Percentiles rank a stretch among this genome's conserved stretches.
Evolutionary conservation across 306 rosid species (phyloP).

Genomic region (Pyrus communis): DNA sequence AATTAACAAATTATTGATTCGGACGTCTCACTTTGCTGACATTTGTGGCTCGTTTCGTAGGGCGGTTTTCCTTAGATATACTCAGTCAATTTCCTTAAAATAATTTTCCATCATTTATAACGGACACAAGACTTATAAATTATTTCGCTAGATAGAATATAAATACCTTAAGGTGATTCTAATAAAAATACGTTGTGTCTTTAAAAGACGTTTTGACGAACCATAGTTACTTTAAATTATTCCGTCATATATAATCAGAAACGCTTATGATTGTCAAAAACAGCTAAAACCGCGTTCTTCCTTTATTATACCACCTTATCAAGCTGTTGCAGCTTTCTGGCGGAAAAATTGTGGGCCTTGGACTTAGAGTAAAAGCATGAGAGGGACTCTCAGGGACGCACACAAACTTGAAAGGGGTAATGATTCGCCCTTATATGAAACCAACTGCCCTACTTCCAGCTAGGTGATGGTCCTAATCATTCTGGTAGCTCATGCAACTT

Average conservation of each 20-base stretch:
- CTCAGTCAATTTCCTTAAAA: background rate
- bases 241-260: fast-evolving
- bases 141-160: too few species aligned
- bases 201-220: too few species aligned
- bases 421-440: background rate
- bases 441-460: conserved; percentile 1
- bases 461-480: background rate
- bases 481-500: background rate
- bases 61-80: too few species aligned
- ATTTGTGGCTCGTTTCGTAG: background rate
- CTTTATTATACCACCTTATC: background rate
- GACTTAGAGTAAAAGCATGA: conserved; percentile 17
- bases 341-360: conserved; percentile 38
- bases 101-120: background rate
- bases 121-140: background rate
- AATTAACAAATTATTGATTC: too few species aligned
- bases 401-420: background rate
- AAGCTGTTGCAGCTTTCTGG: background rate
- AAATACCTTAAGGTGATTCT: too few species aligned
- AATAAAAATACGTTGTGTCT: too few species aligned
- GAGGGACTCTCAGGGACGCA: background rate
- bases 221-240: too few species aligned
- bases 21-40: background rate
- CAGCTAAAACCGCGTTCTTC: too few species aligned
- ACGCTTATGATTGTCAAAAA: too few species aligned